Conservation (phyloP, 345 rosid species). For the Erucastrum elatum region DNA sequence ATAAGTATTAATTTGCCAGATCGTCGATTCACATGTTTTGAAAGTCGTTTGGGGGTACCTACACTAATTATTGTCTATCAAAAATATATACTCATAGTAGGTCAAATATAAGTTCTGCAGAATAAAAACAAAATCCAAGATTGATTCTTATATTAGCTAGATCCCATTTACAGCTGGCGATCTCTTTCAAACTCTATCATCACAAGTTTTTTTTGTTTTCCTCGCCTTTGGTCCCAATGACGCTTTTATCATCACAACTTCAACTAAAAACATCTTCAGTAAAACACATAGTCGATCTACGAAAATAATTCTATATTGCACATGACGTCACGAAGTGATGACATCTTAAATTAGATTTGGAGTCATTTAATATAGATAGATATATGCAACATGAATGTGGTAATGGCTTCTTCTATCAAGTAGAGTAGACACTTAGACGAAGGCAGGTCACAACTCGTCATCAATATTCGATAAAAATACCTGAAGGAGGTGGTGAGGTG, state of each 20-base stretch:
- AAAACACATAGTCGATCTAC: neutral
- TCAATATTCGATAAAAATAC: slow-evolving; percentile 31
- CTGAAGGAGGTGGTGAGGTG: slow-evolving; percentile 78
- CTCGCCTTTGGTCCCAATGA: slow-evolving; percentile 10
- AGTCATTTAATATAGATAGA: too few relatives aligned
- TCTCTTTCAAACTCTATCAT: slow-evolving; percentile 19
- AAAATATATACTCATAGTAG: slow-evolving; percentile 19
- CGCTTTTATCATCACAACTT: slow-evolving; percentile 27
- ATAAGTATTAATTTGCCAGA: slow-evolving; percentile 15
- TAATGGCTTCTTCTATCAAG: too few relatives aligned
- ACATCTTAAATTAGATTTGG: neutral
- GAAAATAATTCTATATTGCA: neutral
- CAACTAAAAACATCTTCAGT: slow-evolving; percentile 3
- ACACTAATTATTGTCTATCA: slow-evolving; percentile 16
- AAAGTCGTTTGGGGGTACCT: neutral
- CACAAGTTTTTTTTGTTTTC: slow-evolving; percentile 4
- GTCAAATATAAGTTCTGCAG: neutral
- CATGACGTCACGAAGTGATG: slow-evolving; percentile 32
- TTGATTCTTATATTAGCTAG: neutral
- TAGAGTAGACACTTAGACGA: too few relatives aligned
- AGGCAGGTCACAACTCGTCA: too few relatives aligned
- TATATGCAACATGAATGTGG: too few relatives aligned
- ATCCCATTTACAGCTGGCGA: slow-evolving; percentile 29
- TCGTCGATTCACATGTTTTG: slow-evolving; percentile 28
- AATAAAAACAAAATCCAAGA: slow-evolving; percentile 11